Evolutionary conservation across 2,329 filamentous ascomycete genomes (phyloP).

Genomic region (Clarireedia homoeocarpa): DNA sequence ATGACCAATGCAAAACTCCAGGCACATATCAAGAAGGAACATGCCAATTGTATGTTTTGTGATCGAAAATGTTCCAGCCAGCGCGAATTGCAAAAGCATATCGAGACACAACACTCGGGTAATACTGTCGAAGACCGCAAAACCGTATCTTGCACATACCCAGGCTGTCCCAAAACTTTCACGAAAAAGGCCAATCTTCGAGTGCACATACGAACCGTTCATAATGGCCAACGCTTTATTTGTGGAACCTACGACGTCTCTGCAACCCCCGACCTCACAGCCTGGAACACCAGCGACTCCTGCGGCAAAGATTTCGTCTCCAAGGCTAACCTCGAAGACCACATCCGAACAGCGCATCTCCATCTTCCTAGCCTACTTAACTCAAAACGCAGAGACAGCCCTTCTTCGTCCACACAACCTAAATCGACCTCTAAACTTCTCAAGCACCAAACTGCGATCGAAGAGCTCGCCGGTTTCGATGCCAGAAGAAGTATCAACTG

Average conservation of each 20-base stretch:
- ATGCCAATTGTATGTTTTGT: constrained; percentile 72
- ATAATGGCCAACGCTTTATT: constrained; percentile 70
- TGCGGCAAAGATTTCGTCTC: constrained; percentile 71
- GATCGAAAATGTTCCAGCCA: constrained; percentile 58
- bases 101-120: constrained; percentile 68
- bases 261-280: constrained; percentile 46
- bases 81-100: constrained; percentile 64
- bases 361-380: constrained; percentile 41
- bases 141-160: constrained; percentile 56
- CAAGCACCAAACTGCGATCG: constrained; percentile 26
- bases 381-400: constrained; percentile 30
- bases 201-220: constrained; percentile 68
- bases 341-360: constrained; percentile 76
- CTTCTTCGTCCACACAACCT: not conserved
- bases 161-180: constrained; percentile 67
- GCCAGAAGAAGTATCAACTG: constrained; percentile 41
- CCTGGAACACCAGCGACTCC: constrained; percentile 58
- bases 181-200: constrained; percentile 78
- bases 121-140: constrained; percentile 55
- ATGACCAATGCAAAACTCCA: constrained; percentile 64
- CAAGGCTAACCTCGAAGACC: constrained; percentile 74
- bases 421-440: not conserved
- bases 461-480: constrained; percentile 46
- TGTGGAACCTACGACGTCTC: constrained; percentile 64
- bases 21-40: constrained; percentile 63